These are phyloP conservation scores for Wakefieldia striispora DNA, from an alignment of 768 basidiomycete genomes.

Conservation along the genomic window DNA sequence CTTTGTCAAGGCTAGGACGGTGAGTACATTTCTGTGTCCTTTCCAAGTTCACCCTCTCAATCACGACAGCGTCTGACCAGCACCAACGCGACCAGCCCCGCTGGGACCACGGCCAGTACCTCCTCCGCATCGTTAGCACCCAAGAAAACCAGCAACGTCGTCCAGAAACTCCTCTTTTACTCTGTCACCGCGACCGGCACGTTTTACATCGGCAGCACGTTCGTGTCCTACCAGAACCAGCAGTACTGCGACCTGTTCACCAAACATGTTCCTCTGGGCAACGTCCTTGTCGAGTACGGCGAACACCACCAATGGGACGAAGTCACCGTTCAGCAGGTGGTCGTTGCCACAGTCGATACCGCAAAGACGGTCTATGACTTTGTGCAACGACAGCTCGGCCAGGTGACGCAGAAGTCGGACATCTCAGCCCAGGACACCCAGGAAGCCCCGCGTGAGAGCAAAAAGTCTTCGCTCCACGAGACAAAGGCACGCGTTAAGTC, in stretches of 20 bases:
- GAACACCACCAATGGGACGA: constrained; percentile 79
- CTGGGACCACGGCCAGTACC: too few species aligned
- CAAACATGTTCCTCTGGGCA: constrained; percentile 74
- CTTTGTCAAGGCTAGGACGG: constrained; percentile 56
- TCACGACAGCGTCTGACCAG: constrained; percentile 51
- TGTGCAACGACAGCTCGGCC: constrained; percentile 42
- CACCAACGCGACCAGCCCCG: constrained; percentile 53
- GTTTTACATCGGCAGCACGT: constrained; percentile 82
- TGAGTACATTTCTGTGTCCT: constrained; percentile 24
- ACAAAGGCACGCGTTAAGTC: constrained; percentile 45
- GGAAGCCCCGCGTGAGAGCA: constrained; percentile 36
- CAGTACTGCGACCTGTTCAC: constrained; percentile 85
- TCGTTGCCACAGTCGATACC: constrained; percentile 51
- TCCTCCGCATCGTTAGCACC: constrained; percentile 27
- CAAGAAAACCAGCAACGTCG: constrained; percentile 51
- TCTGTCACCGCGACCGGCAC: constrained; percentile 65
- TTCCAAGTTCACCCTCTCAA: background rate
- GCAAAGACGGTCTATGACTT: constrained; percentile 50
- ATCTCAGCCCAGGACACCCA: constrained; percentile 29
- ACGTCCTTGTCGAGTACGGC: constrained; percentile 75
- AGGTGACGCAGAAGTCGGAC: constrained; percentile 36
- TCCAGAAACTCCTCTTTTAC: constrained; percentile 64
- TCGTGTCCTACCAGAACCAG: constrained; percentile 73
- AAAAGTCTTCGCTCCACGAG: constrained; percentile 38
- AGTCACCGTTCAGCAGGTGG: constrained; percentile 58